Evolutionary conservation across 805 yeast species (phyloP).

Genomic region (Monosporozyma unispora): DNA sequence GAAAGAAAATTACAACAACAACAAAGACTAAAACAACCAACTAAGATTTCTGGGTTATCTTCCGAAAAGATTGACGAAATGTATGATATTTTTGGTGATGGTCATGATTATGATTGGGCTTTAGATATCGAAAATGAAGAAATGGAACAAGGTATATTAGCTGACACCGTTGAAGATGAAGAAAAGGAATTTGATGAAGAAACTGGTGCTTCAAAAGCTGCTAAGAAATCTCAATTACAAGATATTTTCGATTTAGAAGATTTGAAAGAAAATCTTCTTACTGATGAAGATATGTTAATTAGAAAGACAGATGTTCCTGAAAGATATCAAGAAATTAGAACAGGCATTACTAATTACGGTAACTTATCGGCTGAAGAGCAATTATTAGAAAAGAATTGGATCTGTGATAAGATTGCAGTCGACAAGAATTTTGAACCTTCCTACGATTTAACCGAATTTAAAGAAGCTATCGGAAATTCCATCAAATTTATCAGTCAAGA

Average conservation of each 20-base stretch:
- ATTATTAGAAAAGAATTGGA: conserved; percentile 69
- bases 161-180: conserved; percentile 12
- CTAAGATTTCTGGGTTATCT: conserved; percentile 56
- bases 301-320: conserved; percentile 88
- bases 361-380: conserved; percentile 58
- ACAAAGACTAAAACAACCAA: conserved; percentile 43
- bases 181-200: conserved; percentile 31
- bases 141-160: conserved; percentile 31
- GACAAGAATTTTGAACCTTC: conserved; percentile 41
- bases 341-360: conserved; percentile 55
- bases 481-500: conserved; percentile 68
- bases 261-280: conserved; percentile 79
- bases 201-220: conserved; percentile 20
- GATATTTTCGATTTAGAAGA: conserved; percentile 95
- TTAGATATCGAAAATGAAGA: conserved; percentile 57
- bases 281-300: conserved; percentile 83
- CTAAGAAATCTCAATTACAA: conserved; percentile 42
- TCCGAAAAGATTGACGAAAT: conserved; percentile 88
- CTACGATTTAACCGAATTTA: conserved; percentile 45
- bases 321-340: conserved; percentile 72
- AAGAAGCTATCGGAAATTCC: conserved; percentile 59
- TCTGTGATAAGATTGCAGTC: conserved; percentile 50
- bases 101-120: conserved; percentile 97
- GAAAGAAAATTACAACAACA: conserved; percentile 30
- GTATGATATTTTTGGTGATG: conserved; percentile 93